These are phyloP conservation scores for Sporobolomyces roseus DNA, from an alignment of 768 basidiomycete species.

Conservation along the genomic window DNA sequence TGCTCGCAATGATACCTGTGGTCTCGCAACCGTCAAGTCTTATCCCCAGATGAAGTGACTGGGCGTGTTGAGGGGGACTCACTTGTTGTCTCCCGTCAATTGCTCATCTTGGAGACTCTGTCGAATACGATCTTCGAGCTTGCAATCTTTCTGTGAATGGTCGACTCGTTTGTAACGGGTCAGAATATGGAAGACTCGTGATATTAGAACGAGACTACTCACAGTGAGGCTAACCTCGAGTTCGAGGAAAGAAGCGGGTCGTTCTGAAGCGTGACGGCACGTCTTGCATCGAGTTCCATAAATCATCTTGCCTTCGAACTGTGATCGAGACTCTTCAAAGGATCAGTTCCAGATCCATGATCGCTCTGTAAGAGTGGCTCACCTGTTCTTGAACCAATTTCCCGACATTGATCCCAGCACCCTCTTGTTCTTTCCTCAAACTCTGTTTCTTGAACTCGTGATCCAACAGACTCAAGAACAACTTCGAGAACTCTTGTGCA, in stretches of 20 bases:
- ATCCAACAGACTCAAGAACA: slow-evolving; percentile 86
- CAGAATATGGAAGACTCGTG: not conserved
- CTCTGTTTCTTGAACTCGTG: slow-evolving; percentile 78
- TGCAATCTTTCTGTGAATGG: slow-evolving; percentile 60
- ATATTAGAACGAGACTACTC: slow-evolving; percentile 25
- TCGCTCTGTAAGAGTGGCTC: slow-evolving; percentile 26
- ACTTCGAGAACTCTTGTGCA: slow-evolving; percentile 96
- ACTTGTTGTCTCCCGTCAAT: slow-evolving; percentile 80
- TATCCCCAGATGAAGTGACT: too few species aligned
- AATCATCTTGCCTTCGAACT: slow-evolving; percentile 84
- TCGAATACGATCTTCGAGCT: slow-evolving; percentile 68
- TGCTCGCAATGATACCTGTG: slow-evolving; percentile 72
- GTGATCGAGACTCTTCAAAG: not conserved
- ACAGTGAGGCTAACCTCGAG: slow-evolving; percentile 82
- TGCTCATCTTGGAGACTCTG: slow-evolving; percentile 65
- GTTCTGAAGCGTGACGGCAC: slow-evolving; percentile 69
- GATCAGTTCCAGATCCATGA: too few species aligned
- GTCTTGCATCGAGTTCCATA: slow-evolving; percentile 73
- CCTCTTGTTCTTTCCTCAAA: slow-evolving; percentile 8
- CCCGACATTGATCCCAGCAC: slow-evolving; percentile 55
- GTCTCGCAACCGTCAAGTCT: too few species aligned
- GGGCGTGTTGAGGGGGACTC: not conserved
- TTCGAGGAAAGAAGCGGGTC: slow-evolving; percentile 69
- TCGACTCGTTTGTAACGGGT: not conserved
- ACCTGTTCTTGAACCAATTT: slow-evolving; percentile 73